These are phyloP conservation scores for Millerago galiae DNA, from an alignment of 805 yeast species.

Conservation along the genomic window DNA sequence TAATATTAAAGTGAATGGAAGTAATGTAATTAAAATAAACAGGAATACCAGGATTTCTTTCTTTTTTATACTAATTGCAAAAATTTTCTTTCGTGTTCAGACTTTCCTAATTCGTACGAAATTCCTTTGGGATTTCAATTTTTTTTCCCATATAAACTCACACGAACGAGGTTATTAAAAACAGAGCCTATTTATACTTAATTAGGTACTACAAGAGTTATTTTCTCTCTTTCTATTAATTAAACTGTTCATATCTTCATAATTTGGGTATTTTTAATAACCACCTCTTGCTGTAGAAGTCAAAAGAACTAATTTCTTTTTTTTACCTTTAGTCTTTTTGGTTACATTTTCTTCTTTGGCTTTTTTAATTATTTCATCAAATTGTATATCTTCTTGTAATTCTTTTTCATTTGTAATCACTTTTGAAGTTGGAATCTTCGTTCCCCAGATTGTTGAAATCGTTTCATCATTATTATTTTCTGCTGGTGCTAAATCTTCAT, in stretches of 20 bases:
- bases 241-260: too few relatives aligned
- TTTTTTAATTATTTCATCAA: constrained; percentile 18
- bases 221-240: too few relatives aligned
- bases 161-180: too few relatives aligned
- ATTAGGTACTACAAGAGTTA: too few relatives aligned
- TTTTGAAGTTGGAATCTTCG: constrained; percentile 30
- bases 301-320: constrained; percentile 18
- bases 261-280: constrained; percentile 1
- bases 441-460: constrained; percentile 69
- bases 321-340: constrained; percentile 16
- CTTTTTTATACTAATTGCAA: neutral
- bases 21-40: too few relatives aligned
- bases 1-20: too few relatives aligned
- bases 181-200: too few relatives aligned
- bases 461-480: constrained; percentile 19
- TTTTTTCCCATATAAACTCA: too few relatives aligned
- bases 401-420: constrained; percentile 22
- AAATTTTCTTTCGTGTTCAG: neutral
- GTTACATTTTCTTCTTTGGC: constrained; percentile 11
- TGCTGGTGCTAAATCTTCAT: constrained; percentile 3
- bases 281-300: constrained; percentile 12
- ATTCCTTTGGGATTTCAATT: neutral
- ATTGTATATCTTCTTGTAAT: constrained; percentile 28
- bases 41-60: neutral
- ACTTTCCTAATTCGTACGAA: neutral